Evolutionary conservation across 2,329 filamentous ascomycete species (phyloP), one percentile per base, ranked within the genome.

Genomic region (Xylaria sp.): DNA sequence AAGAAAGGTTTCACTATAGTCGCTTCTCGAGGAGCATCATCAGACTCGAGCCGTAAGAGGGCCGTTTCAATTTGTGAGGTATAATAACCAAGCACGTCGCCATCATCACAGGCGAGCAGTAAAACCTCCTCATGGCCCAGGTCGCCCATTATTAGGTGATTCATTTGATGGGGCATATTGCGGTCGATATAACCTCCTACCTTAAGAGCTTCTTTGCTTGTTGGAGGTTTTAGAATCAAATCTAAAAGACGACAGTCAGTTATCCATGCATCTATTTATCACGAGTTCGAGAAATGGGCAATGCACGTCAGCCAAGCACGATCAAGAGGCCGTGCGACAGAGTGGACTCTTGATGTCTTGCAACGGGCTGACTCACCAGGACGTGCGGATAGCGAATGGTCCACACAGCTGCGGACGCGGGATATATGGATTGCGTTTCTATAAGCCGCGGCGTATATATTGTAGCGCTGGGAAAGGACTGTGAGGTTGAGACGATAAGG

Each of bases 61-160:
- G 74, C 73, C 4, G 69, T 67, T 46, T 79, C 76, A 64, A 89
- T 83, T 7, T 79, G 81, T 57, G 85, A 84, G 0, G 89, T 91
- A 75, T 91, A 89, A 78, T 92, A 94, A 7, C 87, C 91, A 56
- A 89, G 82, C 2, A 94, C 86, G 76, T 95, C 92, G 7, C 93
- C 93, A 70, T 94, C 91, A 73, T 95, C 93, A 67, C 88, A 93
- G 43, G 84, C 86, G 52, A 90, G 81, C 3, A 93, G 79, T 5
- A 95, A 73, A 36, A 94, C 86, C 78, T 96, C 93, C 60, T 91
- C 83, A 7, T 85, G 81, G 0, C 93, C 93, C 13, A 95, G 80
- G 56, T 91, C 86, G 18, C 91, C 91, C 31, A 92, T 85, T 12
- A 91, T 83, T 18, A 94, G 81, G 71, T 91, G 87, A 75, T 94